phyloP scores from a whole-genome alignment of 179 eudicot species.

The Camellia oleifera region DNA sequence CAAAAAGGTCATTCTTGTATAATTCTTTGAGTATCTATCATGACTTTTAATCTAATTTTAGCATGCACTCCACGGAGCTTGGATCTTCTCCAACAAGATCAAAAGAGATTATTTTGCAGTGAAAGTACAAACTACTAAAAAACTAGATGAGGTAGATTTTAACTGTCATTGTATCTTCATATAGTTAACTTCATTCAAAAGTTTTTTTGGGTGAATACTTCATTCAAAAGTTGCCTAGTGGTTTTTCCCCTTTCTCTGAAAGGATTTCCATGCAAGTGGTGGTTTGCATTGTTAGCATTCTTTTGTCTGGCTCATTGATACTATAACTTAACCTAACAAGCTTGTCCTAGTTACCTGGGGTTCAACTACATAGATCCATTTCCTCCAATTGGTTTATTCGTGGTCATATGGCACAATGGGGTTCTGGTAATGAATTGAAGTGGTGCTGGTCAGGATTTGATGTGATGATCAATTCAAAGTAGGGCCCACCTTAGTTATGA shows the following conservation, averaged over 20 bases:
- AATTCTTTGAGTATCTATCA: not conserved
- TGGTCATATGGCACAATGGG: no score
- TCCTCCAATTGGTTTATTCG: no score
- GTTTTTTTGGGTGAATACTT: not conserved
- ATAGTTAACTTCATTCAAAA: not conserved
- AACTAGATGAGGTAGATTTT: not conserved
- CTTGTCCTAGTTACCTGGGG: no score
- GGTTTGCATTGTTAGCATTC: not conserved
- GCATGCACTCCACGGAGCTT: not conserved
- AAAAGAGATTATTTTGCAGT: not conserved
- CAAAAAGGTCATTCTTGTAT: not conserved
- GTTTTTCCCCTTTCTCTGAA: slow-evolving; percentile 5
- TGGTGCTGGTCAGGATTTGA: no score
- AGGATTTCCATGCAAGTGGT: not conserved
- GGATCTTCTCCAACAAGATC: not conserved
- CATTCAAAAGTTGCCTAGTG: not conserved
- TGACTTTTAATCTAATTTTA: not conserved
- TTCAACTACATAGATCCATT: no score
- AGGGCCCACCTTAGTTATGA: no score
- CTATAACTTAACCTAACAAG: no score
- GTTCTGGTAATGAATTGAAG: no score
- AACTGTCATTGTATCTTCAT: not conserved
- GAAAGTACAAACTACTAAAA: not conserved
- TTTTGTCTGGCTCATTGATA: not conserved
- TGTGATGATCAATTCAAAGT: no score